Percentiles rank a stretch among this genome's conserved stretches.
Evolutionary conservation across 177 flowering plant genomes (phyloP).

Genomic region (Vitis hybrid): DNA sequence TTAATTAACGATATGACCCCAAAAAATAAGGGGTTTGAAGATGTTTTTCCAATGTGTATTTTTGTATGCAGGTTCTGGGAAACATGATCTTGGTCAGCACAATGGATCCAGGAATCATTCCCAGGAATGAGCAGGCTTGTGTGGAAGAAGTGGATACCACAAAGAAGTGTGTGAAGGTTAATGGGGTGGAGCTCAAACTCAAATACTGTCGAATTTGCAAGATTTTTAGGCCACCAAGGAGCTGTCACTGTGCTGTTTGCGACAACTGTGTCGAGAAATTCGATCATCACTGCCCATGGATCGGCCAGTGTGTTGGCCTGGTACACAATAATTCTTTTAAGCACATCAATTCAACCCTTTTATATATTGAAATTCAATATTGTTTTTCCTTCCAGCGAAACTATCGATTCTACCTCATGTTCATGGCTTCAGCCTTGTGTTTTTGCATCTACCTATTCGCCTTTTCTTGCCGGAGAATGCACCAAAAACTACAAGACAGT

Average conservation of each 20-base stretch:
- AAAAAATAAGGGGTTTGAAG: no score
- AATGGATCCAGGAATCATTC: slow-evolving; percentile 56
- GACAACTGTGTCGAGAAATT: slow-evolving; percentile 61
- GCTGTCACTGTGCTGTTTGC: slow-evolving; percentile 56
- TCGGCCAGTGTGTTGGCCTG: slow-evolving; percentile 53
- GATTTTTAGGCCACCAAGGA: slow-evolving; percentile 54
- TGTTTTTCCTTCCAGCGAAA: slow-evolving; percentile 34
- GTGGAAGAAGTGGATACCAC: slow-evolving; percentile 20
- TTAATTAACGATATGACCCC: no score
- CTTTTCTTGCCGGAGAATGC: slow-evolving; percentile 39
- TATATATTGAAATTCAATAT: background rate
- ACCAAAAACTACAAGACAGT: slow-evolving; percentile 20
- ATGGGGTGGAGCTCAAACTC: slow-evolving; percentile 45
- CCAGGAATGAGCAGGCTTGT: slow-evolving; percentile 26
- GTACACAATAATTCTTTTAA: slow-evolving; percentile 17
- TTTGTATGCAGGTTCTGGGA: slow-evolving; percentile 35
- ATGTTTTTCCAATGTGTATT: background rate
- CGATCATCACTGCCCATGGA: slow-evolving; percentile 66
- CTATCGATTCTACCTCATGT: slow-evolving; percentile 39
- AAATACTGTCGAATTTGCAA: slow-evolving; percentile 49
- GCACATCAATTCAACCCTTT: no score
- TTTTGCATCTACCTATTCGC: slow-evolving; percentile 34
- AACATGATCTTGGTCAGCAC: slow-evolving; percentile 41
- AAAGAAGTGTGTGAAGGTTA: slow-evolving; percentile 30
- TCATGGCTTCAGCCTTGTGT: slow-evolving; percentile 26